Evolutionary conservation across 1,284 basidiomycete genomes (phyloP).

Genomic region (Agroathelia rolfsii): DNA sequence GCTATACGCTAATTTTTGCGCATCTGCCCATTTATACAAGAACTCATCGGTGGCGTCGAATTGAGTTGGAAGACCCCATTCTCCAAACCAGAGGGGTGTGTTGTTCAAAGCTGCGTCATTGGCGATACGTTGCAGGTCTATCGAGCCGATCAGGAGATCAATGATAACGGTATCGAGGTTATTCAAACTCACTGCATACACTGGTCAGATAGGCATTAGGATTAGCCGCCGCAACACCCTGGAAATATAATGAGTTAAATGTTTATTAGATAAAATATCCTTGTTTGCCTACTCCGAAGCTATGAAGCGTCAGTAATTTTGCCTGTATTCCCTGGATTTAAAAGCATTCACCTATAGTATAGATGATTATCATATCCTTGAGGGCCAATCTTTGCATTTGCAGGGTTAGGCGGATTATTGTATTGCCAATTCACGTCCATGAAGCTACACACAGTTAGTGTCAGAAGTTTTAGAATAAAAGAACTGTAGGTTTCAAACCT

Average conservation of each 20-base stretch:
- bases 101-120: conserved; percentile 38
- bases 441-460: conserved; percentile 35
- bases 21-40: conserved; percentile 32
- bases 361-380: conserved; percentile 72
- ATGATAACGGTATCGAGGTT: background rate
- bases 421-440: conserved; percentile 74
- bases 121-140: conserved; percentile 44
- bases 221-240: conserved; percentile 38
- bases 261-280: too few relatives aligned
- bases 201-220: conserved; percentile 29
- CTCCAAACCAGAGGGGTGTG: conserved; percentile 50
- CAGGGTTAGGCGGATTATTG: conserved; percentile 58
- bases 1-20: conserved; percentile 32
- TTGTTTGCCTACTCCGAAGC: conserved; percentile 41
- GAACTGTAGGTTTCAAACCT: too few relatives aligned
- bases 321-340: background rate
- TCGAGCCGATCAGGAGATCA: background rate
- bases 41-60: conserved; percentile 26
- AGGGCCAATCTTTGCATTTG: conserved; percentile 54
- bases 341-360: conserved; percentile 50
- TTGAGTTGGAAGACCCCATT: conserved; percentile 31
- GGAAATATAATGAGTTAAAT: conserved; percentile 8
- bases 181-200: conserved; percentile 30
- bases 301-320: conserved; percentile 17
- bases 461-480: conserved; percentile 2